Conservation (phyloP, 2,329 filamentous ascomycete species). For the Calonectria montana region DNA sequence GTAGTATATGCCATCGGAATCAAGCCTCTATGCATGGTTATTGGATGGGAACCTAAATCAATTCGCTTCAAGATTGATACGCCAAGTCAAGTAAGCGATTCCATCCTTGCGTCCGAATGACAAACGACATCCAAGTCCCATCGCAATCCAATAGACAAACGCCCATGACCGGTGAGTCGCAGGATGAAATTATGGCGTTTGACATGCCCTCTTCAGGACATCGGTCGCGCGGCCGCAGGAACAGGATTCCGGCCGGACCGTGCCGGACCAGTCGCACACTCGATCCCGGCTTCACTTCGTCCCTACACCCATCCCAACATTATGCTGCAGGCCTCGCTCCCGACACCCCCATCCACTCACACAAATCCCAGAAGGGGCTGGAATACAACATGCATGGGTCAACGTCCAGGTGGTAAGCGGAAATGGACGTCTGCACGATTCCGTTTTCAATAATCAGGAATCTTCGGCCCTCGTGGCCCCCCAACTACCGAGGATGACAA, state of each 20-base stretch:
- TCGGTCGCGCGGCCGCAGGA: neutral
- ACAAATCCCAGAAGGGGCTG: neutral
- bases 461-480: neutral
- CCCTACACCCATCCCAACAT: neutral
- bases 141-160: neutral
- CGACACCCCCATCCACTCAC: neutral
- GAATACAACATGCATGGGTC: neutral
- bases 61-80: neutral
- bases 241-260: slow-evolving; percentile 8
- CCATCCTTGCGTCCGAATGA: neutral
- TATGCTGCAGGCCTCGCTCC: neutral
- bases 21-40: neutral
- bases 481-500: slow-evolving; percentile 7
- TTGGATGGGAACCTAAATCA: neutral
- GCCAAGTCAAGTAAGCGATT: neutral
- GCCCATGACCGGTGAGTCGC: neutral
- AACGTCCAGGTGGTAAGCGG: neutral
- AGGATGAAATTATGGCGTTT: neutral
- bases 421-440: slow-evolving; percentile 12
- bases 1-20: too few species aligned
- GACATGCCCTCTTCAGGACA: neutral
- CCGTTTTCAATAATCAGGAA: neutral
- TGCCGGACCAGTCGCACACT: neutral
- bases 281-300: slow-evolving; percentile 17
- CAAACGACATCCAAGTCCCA: neutral